phyloP scores from a whole-genome alignment of 768 basidiomycete genomes.

The Agrocybe praecox region DNA sequence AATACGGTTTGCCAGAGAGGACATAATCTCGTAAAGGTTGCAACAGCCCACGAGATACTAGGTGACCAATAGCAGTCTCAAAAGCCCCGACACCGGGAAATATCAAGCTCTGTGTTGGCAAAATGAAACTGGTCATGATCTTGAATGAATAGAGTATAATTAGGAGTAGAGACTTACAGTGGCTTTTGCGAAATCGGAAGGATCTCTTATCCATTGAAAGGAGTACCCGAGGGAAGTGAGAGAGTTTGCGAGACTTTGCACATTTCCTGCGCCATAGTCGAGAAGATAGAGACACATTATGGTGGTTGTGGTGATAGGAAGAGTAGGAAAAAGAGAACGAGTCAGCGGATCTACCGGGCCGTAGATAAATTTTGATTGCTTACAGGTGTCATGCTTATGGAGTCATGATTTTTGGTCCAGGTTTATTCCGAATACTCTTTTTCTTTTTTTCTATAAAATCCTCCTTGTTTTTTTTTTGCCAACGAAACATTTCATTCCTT shows the following conservation, averaged over 20 bases:
- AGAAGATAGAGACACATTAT: slow-evolving; percentile 75
- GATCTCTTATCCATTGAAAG: slow-evolving; percentile 86
- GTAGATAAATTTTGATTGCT: slow-evolving; percentile 8
- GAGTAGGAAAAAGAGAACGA: slow-evolving; percentile 8
- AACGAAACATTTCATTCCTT: not conserved
- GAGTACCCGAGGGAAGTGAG: slow-evolving; percentile 80
- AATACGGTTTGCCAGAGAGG: slow-evolving; percentile 86
- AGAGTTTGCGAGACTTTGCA: slow-evolving; percentile 92
- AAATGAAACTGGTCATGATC: slow-evolving; percentile 1
- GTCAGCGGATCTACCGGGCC: slow-evolving; percentile 22
- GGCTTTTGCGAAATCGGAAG: slow-evolving; percentile 84
- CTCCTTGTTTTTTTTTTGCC: not conserved
- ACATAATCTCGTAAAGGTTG: slow-evolving; percentile 85
- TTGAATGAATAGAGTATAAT: slow-evolving; percentile 4
- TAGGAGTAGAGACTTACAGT: slow-evolving; percentile 62
- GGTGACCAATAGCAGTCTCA: slow-evolving; percentile 80
- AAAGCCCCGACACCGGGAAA: slow-evolving; percentile 98
- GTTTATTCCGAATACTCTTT: not conserved
- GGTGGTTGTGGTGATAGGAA: slow-evolving; percentile 7
- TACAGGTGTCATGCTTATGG: slow-evolving; percentile 20
- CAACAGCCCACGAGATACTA: slow-evolving; percentile 71
- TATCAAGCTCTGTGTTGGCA: slow-evolving; percentile 72
- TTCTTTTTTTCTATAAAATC: slow-evolving; percentile 13
- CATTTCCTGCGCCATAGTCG: slow-evolving; percentile 97
- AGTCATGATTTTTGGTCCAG: slow-evolving; percentile 10